Conservation (phyloP, 495 filamentous ascomycete genomes). For the Sporormia fimetaria region DNA sequence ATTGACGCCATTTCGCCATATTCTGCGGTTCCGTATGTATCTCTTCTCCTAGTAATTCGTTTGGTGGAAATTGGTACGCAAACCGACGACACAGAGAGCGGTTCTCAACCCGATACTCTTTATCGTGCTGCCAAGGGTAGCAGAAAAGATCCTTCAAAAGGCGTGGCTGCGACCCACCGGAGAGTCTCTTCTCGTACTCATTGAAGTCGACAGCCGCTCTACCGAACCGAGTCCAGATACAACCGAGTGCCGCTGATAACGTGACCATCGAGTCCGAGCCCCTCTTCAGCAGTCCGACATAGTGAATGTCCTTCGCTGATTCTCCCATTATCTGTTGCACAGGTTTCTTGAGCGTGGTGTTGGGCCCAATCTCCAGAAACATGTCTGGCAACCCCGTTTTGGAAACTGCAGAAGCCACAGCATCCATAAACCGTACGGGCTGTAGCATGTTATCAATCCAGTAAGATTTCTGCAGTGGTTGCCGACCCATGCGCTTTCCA, state of each 20-base stretch:
- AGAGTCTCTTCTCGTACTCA: not conserved
- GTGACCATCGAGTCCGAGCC: not conserved
- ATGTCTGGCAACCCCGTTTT: not conserved
- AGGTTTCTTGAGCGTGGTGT: constrained; percentile 4
- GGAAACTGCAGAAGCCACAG: constrained; percentile 1
- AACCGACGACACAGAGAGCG: not conserved
- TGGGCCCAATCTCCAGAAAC: constrained; percentile 11
- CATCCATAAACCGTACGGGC: constrained; percentile 14
- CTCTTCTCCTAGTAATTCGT: constrained; percentile 3
- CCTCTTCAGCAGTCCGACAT: not conserved
- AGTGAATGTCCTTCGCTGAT: not conserved
- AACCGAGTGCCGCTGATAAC: not conserved
- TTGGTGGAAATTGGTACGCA: constrained; percentile 3
- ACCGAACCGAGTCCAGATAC: constrained; percentile 3
- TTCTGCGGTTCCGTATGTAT: not conserved
- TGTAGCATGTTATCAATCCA: constrained; percentile 17
- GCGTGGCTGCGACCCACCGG: not conserved
- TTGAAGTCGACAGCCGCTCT: constrained; percentile 4
- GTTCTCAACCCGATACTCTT: constrained; percentile 15
- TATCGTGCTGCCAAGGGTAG: constrained; percentile 21
- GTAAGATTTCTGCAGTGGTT: constrained; percentile 3
- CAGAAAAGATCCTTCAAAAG: constrained; percentile 11
- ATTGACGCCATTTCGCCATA: constrained; percentile 35
- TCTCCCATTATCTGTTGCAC: constrained; percentile 4
- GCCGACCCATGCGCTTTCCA: not conserved